Evolutionary conservation across 345 rosid genomes (phyloP).

Genomic region (Psidium friedrichsthalianum): DNA sequence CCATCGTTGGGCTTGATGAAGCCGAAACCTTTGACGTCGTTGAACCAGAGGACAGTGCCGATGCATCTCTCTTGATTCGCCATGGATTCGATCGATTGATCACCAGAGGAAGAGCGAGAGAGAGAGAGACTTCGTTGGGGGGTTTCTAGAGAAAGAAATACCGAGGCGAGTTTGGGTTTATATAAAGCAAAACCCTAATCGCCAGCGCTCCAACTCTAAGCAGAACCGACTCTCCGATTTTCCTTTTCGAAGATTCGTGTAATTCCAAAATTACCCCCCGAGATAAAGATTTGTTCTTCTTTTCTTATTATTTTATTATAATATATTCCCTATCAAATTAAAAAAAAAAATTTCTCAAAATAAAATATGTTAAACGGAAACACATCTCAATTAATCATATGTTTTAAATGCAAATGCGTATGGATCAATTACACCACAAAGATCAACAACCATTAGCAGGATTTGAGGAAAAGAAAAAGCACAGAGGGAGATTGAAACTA

Average conservation of each 20-base stretch:
- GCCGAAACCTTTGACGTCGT: constrained; percentile 55
- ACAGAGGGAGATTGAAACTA: neutral
- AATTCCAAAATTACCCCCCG: too few relatives aligned
- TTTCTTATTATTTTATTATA: too few relatives aligned
- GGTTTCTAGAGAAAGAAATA: neutral
- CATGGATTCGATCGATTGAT: neutral
- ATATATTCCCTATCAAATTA: neutral
- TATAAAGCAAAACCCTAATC: neutral
- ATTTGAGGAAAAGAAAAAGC: neutral
- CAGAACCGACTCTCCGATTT: neutral
- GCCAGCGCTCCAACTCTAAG: neutral
- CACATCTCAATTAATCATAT: neutral
- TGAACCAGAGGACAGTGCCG: constrained; percentile 60
- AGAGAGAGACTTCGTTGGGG: neutral
- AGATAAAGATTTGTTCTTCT: neutral
- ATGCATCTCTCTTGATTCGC: constrained; percentile 34
- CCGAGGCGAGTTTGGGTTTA: neutral
- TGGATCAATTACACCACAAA: neutral
- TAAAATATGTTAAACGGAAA: neutral
- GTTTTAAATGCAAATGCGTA: neutral
- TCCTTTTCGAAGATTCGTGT: neutral
- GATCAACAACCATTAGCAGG: neutral
- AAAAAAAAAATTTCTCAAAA: neutral
- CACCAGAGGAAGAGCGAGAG: neutral
- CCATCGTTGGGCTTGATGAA: constrained; percentile 68